These are phyloP conservation scores for Sugiyamaella qingdaonensis DNA, from an alignment of 805 yeast genomes.

Conservation along the genomic window DNA sequence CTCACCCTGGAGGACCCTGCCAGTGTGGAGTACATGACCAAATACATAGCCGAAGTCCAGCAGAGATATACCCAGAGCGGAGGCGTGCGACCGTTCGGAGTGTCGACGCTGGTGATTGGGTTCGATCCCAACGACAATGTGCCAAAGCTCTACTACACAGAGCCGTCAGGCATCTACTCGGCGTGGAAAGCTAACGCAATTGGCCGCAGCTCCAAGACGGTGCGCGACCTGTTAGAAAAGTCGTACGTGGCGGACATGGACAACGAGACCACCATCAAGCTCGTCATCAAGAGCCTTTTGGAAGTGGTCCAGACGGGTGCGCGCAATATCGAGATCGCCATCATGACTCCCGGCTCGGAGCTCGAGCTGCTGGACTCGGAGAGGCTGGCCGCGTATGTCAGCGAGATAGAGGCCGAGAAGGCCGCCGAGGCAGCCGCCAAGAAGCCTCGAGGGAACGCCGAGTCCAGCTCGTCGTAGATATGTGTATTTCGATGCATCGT, in stretches of 20 bases:
- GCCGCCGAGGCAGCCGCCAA: conserved; percentile 76
- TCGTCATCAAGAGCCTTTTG: conserved; percentile 79
- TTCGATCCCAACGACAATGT: conserved; percentile 79
- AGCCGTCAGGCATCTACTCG: conserved; percentile 94
- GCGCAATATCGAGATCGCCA: conserved; percentile 87
- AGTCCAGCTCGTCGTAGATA: conserved; percentile 1
- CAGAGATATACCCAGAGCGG: conserved; percentile 97
- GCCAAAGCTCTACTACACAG: conserved; percentile 89
- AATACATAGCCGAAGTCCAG: conserved; percentile 96
- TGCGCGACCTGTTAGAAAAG: conserved; percentile 90
- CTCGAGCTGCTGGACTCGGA: conserved; percentile 60
- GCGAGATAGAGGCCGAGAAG: conserved; percentile 83
- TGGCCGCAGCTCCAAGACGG: conserved; percentile 92
- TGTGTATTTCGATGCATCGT: too few species aligned
- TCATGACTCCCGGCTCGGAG: conserved; percentile 66
- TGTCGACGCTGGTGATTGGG: conserved; percentile 92
- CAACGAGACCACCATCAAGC: conserved; percentile 65
- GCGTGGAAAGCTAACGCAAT: conserved; percentile 98
- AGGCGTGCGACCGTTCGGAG: conserved; percentile 97
- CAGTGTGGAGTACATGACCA: conserved; percentile 83
- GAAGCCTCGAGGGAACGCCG: conserved; percentile 33
- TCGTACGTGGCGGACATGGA: conserved; percentile 62
- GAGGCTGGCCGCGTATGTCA: conserved; percentile 69
- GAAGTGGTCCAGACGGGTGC: conserved; percentile 99
- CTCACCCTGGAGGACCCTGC: conserved; percentile 94